A percentile compares a stretch with the other conserved stretches of the same genome.
Conservation (phyloP, 768 basidiomycete genomes). For the Termitomyces sp. region DNA sequence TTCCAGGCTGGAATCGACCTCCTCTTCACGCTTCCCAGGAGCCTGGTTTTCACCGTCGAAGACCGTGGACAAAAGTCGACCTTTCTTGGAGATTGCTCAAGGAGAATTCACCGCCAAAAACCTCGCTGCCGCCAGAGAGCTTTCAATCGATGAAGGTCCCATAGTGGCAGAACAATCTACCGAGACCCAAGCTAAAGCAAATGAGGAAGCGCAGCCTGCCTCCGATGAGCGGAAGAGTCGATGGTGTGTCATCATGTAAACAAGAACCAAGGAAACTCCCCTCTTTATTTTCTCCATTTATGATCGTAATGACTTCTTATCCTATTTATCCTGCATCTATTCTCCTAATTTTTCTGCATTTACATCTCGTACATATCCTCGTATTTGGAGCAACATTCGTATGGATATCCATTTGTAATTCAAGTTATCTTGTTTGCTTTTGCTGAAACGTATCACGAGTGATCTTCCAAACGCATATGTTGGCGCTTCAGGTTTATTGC, state of each 20-base stretch:
- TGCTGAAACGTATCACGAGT: background rate
- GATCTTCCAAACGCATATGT: too few species aligned
- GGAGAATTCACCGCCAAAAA: constrained; percentile 42
- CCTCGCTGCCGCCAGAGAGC: constrained; percentile 5
- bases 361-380: constrained; percentile 8
- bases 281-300: constrained; percentile 4
- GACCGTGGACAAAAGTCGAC: constrained; percentile 34
- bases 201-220: constrained; percentile 14
- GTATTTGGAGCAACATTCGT: constrained; percentile 6
- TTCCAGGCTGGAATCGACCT: constrained; percentile 45
- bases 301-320: constrained; percentile 10
- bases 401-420: constrained; percentile 6
- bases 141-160: constrained; percentile 20
- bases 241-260: constrained; percentile 40
- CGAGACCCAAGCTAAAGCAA: constrained; percentile 12
- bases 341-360: constrained; percentile 5
- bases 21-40: constrained; percentile 58
- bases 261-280: background rate
- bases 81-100: constrained; percentile 46
- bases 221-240: constrained; percentile 28
- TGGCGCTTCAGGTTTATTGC: too few species aligned
- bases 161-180: constrained; percentile 11
- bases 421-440: background rate
- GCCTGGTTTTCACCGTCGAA: constrained; percentile 45
- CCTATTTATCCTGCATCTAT: constrained; percentile 8